phyloP scores from a whole-genome alignment of 1,284 basidiomycete species.

The Xanthoconium separans region DNA sequence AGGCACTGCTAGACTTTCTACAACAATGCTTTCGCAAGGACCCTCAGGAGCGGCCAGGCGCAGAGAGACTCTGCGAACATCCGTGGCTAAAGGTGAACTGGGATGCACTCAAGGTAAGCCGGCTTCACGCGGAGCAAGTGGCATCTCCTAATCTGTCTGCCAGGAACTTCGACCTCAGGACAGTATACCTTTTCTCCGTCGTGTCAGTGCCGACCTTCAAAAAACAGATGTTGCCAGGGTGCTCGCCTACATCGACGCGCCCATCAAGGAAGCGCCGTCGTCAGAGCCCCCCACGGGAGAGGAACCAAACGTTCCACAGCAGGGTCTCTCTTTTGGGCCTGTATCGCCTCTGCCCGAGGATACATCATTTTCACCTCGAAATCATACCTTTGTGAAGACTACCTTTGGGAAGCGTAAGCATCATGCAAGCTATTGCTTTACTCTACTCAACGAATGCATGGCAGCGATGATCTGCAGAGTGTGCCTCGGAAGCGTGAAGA shows the following conservation, averaged over 20 bases:
- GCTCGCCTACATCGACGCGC: conserved; percentile 52
- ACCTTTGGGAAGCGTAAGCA: conserved; percentile 86
- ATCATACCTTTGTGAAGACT: conserved; percentile 88
- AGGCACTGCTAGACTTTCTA: conserved; percentile 75
- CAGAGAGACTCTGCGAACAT: conserved; percentile 84
- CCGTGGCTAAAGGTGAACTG: conserved; percentile 85
- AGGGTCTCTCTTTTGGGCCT: conserved; percentile 40
- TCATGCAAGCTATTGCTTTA: background rate
- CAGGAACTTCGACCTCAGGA: conserved; percentile 87
- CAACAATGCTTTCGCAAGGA: conserved; percentile 87
- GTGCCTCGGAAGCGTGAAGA: conserved; percentile 80
- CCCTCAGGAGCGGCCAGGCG: conserved; percentile 75
- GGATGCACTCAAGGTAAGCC: conserved; percentile 67
- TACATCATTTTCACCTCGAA: conserved; percentile 54
- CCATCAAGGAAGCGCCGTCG: conserved; percentile 41
- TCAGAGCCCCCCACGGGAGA: conserved; percentile 34
- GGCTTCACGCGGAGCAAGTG: background rate
- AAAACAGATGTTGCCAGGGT: conserved; percentile 64
- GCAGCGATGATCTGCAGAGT: conserved; percentile 86
- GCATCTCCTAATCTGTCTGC: conserved; percentile 7
- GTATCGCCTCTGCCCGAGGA: conserved; percentile 40
- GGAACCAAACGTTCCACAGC: conserved; percentile 29
- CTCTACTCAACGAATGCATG: conserved; percentile 19
- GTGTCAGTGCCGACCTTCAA: conserved; percentile 83
- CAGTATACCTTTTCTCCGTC: conserved; percentile 89